Evolutionary conservation across 805 yeast genomes (phyloP), one percentile per base, ranked within the genome.

Genomic region (Candida namnaoensis): DNA sequence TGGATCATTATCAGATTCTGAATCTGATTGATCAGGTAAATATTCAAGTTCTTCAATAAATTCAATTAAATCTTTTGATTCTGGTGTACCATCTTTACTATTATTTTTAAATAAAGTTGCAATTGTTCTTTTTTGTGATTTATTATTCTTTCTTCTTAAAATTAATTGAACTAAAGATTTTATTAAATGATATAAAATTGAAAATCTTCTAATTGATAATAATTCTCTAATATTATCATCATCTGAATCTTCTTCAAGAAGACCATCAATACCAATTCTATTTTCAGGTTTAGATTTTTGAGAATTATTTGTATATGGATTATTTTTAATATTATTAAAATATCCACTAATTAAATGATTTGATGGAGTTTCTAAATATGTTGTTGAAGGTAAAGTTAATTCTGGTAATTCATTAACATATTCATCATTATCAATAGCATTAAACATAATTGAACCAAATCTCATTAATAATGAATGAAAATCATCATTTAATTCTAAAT

Each of bases 371-470:
- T 78, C 83, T 15, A 81, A 44, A 76, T 80, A 83, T 1, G 85
- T 81, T 12, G 64, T 58, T 10, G 57, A 54, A n/a, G 76, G 76
- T n/a, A 72, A 54, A 0, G 59, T 54, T 3, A 82, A 62, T 13
- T 68, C 54, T 25, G 77, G 64, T 28, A 74, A 64, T 51, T 82
- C 88, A 38, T 76, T 71, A 35, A 80, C 71, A 55, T 80, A 83
- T 47, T 83, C 78, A 28, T 80, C 75, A 42, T 71, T 74, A 3
- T 84, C 80, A 0, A 85, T 80, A 40, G 82, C 78, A n/a, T 80
- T 75, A 34, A 82, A 69, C 13, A 84, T 76, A 37, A 82, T 65
- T 42, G 76, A 65, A 0, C 87, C 88, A 38, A 78, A 58, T 51
- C 77, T 76, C 48, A 75, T 65, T 41, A 79, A 59, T 0, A 80